Base-by-base conservation (phyloP, 768 basidiomycete genomes). In the Glaciozyma antarctica region DNA sequence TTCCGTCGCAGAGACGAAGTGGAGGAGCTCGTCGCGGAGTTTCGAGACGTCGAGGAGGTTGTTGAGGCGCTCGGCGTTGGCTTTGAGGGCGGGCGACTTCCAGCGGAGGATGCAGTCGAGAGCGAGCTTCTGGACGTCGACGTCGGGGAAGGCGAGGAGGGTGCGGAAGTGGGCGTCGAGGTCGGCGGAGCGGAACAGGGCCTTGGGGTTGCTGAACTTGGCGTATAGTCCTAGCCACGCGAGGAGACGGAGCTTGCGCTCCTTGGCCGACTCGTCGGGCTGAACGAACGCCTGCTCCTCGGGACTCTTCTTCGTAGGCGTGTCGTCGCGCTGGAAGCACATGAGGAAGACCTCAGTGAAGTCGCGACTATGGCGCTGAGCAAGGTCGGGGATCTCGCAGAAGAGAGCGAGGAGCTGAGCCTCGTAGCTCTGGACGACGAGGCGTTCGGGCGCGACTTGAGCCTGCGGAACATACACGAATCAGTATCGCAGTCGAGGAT, bases 131-230 rank as follows among this genome's bases (percentile, higher is more conserved):
- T 95, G 94, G 3, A 97, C 78, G 5, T 82, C 72, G 19, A 84
- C 83, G 70, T 97, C 92, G 4, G 92, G 88, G 68, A 91, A 86
- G 7, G 91, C 86, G 28, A 98, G 81, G 26, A 89, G 81, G n/a
- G 82, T 78, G 19, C 81, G 80, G 77, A 92, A 94, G 28, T 90
- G 74, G 2, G 78, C 58, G 49, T 81, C 82, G 7, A 98, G 80
- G 0, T 81, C 80, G 13, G 86, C 81, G 0, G 88, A 83, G 10
- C 83, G 80, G 73, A 85, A 82, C 2, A 93, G 78, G 0, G 90
- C 88, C 77, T 90, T 94, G n/a, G 93, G 94, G 73, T 97, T 98
- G 71, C 79, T 78, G 75, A 99, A 88, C 75, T 92, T 94, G 58
- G 88, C 82, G 76, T 97, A 89, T 16, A 98, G 81, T 24, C 82